Evolutionary conservation across 495 filamentous ascomycete species (phyloP), one percentile per base, ranked within the genome.

Genomic region (Aspergillus ostianus): DNA sequence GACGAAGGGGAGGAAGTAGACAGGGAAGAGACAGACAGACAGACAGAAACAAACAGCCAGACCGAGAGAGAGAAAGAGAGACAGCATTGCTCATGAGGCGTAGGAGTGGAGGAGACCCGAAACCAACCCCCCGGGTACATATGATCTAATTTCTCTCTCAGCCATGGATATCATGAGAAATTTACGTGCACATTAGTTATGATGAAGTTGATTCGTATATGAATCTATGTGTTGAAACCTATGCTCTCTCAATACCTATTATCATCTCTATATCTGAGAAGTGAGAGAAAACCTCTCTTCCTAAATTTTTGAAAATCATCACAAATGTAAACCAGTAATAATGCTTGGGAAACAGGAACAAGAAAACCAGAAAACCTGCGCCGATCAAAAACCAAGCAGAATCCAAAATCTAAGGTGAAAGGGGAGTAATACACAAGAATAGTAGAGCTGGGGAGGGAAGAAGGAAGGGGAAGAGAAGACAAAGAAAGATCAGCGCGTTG

Each of bases 401-500:
- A 26, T 26, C 23, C 23, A 26, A 27, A 58, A 55, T 19, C 26
- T 19, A 41, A 27, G 36, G 27, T 6, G 20, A 44, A 45, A 29
- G 13, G 0, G 13, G 27, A 32, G 53, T 26, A 57, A 51, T 52
- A 44, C 47, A 46, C 29, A 55, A 36, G 57, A 55, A 54, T 3
- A 50, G 64, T 55, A 56, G 36, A 26, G 29, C 18, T 27, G 62
- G 55, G 41, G 49, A 61, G 6, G 54, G 29, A 58, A 64, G 32
- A 17, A 53, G 56, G 44, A 13, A 46, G 18, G 13, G 61, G 30
- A 18, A 51, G 32, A 23, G 61, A 51, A 56, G 49, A 32, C 44
- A 50, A 36, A 18, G 8, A 55, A 55, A 50, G 12, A 52, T 71
- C 56, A 78, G 29, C 64, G 68, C 18, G 71, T 70, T 29, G 64